Evolutionary conservation across 2,329 filamentous ascomycete genomes (phyloP).

Genomic region (Albophoma yamanashiensis): DNA sequence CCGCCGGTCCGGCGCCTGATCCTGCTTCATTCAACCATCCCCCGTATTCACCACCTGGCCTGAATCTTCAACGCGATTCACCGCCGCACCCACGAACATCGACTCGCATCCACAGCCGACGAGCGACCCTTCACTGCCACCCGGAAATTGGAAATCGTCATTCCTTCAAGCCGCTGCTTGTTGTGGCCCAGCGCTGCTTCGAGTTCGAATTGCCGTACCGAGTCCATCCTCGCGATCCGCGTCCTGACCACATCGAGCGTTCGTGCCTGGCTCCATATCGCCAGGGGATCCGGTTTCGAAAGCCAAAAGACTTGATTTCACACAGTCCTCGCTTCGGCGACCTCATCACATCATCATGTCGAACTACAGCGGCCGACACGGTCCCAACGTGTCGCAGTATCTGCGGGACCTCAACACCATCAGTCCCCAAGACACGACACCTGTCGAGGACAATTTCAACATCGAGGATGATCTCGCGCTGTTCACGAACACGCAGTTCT

Average conservation of each 20-base stretch:
- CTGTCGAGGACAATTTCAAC: constrained; percentile 47
- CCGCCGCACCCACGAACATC: not conserved
- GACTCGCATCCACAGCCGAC: not conserved
- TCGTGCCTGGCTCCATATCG: not conserved
- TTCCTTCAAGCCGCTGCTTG: not conserved
- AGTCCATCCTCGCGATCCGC: not conserved
- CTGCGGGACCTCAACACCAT: constrained; percentile 75
- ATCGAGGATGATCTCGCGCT: constrained; percentile 64
- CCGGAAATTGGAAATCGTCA: not conserved
- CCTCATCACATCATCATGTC: constrained; percentile 41
- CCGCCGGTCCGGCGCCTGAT: constrained; percentile 1
- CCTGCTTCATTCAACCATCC: constrained; percentile 1
- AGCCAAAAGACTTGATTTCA: not conserved
- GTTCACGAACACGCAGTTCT: constrained; percentile 76
- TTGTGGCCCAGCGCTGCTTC: not conserved
- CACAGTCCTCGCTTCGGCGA: not conserved
- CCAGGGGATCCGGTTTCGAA: not conserved
- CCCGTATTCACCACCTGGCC: constrained; percentile 1
- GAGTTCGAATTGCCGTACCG: not conserved
- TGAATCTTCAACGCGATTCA: not conserved
- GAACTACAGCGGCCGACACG: constrained; percentile 64
- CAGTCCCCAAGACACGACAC: constrained; percentile 44
- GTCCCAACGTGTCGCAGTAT: constrained; percentile 83
- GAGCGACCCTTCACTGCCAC: not conserved
- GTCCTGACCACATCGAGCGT: not conserved